A percentile compares a stretch with the other conserved stretches of the same genome.
Evolutionary conservation across 2,329 filamentous ascomycete genomes (phyloP).

Genomic region (Aspergillus amoenus): DNA sequence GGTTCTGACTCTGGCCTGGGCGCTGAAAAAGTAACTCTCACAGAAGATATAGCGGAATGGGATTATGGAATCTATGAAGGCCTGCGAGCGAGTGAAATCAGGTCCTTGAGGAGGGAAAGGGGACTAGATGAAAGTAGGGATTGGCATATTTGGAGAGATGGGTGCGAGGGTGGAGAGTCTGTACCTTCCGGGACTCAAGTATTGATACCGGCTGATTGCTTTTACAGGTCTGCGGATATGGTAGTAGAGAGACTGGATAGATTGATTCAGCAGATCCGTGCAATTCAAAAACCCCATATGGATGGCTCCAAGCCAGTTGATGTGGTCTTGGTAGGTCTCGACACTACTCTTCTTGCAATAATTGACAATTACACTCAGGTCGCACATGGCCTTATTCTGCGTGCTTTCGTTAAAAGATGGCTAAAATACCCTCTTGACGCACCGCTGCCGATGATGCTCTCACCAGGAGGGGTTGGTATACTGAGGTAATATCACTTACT

Average conservation of each 20-base stretch:
- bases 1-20: not conserved
- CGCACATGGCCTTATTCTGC: not conserved
- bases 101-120: constrained; percentile 39
- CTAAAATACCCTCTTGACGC: not conserved
- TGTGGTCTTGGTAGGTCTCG: not conserved
- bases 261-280: not conserved
- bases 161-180: constrained; percentile 58
- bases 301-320: not conserved
- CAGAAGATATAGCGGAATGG: not conserved
- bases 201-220: not conserved
- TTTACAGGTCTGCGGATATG: not conserved
- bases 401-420: not conserved
- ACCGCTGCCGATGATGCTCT: not conserved
- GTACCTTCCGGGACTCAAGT: constrained; percentile 7
- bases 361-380: not conserved
- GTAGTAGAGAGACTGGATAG: not conserved
- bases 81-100: not conserved
- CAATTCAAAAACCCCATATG: not conserved
- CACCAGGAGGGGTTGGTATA: not conserved
- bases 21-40: not conserved
- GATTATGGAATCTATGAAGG: not conserved
- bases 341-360: not conserved
- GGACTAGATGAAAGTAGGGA: constrained; percentile 50
- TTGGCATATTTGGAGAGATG: constrained; percentile 61
- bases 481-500: not conserved